These are phyloP conservation scores for Podospora conica DNA, from an alignment of 495 filamentous ascomycete species.

Conservation along the genomic window DNA sequence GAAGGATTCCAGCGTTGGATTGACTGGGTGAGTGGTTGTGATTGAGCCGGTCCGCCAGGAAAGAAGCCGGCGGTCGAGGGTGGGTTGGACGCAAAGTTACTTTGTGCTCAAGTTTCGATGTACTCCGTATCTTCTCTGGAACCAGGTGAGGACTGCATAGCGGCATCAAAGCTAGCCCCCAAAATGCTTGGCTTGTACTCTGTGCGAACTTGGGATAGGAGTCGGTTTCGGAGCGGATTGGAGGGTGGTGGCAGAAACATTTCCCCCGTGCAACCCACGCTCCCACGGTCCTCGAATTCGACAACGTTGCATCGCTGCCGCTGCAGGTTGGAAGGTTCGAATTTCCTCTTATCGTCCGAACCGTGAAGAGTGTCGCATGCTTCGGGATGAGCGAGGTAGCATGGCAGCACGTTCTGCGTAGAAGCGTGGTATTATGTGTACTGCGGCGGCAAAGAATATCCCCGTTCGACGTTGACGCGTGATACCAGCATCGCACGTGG, in stretches of 20 bases:
- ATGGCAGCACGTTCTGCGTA: not conserved
- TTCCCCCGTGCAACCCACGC: constrained; percentile 14
- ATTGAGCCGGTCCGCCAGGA: constrained; percentile 1
- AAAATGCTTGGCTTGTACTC: constrained; percentile 9
- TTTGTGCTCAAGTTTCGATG: not conserved
- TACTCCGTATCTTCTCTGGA: constrained; percentile 6
- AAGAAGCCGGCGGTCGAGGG: constrained; percentile 13
- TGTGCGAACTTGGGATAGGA: not conserved
- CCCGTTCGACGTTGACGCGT: not conserved
- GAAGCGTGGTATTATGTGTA: not conserved
- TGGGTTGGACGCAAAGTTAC: too few relatives aligned
- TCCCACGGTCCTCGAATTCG: not conserved
- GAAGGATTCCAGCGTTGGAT: constrained; percentile 3
- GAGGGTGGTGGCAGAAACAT: constrained; percentile 16
- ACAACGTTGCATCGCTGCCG: constrained; percentile 12
- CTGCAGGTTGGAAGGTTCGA: not conserved
- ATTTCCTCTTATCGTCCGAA: not conserved
- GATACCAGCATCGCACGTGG: not conserved
- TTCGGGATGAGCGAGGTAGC: not conserved
- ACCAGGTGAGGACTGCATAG: constrained; percentile 3
- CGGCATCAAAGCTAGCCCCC: constrained; percentile 15
- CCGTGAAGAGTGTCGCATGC: not conserved
- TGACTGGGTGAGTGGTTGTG: not conserved
- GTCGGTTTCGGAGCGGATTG: constrained; percentile 7
- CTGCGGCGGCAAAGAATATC: not conserved